These are phyloP conservation scores for Salix caprea DNA, from an alignment of 345 rosid species.

Conservation along the genomic window DNA sequence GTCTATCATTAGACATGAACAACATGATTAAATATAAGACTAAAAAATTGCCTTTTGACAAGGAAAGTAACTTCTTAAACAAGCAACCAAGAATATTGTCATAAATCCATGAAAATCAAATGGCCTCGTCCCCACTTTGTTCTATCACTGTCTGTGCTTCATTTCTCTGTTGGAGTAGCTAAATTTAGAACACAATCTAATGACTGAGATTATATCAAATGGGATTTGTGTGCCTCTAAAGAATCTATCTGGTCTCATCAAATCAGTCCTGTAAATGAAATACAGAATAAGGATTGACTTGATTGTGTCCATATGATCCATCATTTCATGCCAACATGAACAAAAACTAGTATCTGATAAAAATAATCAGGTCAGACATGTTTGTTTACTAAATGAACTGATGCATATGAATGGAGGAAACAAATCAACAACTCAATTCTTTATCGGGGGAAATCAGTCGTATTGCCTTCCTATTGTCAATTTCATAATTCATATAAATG, in stretches of 20 bases:
- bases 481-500: background rate
- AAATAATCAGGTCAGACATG: too few species aligned
- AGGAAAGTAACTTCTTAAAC: slow-evolving; percentile 24
- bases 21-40: slow-evolving; percentile 44
- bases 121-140: slow-evolving; percentile 40
- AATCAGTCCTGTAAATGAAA: background rate
- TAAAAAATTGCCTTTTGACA: background rate
- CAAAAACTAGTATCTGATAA: background rate
- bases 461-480: background rate
- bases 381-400: background rate
- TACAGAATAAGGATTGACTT: background rate
- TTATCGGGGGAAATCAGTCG: background rate
- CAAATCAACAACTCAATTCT: background rate
- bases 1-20: slow-evolving; percentile 15
- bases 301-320: background rate
- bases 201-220: too few species aligned
- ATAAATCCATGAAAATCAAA: slow-evolving; percentile 21
- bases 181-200: too few species aligned
- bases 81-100: slow-evolving; percentile 7
- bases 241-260: background rate
- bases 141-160: slow-evolving; percentile 15
- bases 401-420: background rate
- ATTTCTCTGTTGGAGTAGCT: slow-evolving; percentile 8
- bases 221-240: too few species aligned
- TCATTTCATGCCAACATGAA: background rate